Conservation (phyloP, 2,329 filamentous ascomycete species). For the Verruconis gallopava region DNA sequence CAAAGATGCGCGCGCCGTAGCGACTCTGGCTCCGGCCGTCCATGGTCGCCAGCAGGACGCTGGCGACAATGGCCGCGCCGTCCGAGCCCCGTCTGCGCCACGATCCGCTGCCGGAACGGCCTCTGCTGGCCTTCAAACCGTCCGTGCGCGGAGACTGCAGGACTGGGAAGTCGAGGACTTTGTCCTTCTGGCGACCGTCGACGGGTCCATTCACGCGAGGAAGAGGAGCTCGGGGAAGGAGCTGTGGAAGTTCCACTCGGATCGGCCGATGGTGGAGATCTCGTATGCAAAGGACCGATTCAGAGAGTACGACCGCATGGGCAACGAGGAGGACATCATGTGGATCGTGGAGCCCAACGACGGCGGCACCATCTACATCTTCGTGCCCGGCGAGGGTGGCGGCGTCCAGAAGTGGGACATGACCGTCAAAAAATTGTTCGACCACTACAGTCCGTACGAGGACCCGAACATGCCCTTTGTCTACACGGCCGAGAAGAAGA, state of each 20-base stretch:
- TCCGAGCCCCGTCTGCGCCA: slow-evolving; percentile 84
- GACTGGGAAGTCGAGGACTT: slow-evolving; percentile 99
- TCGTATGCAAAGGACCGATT: slow-evolving; percentile 52
- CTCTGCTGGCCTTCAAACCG: slow-evolving; percentile 54
- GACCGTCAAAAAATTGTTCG: slow-evolving; percentile 79
- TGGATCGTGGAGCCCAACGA: slow-evolving; percentile 92
- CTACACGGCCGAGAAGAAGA: slow-evolving; percentile 86
- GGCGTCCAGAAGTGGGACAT: slow-evolving; percentile 54
- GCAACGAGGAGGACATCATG: slow-evolving; percentile 40
- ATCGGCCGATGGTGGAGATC: slow-evolving; percentile 83
- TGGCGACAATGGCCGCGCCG: slow-evolving; percentile 50
- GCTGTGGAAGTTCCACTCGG: slow-evolving; percentile 74
- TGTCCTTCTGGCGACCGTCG: slow-evolving; percentile 98
- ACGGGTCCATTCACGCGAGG: slow-evolving; percentile 86
- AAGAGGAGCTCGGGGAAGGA: slow-evolving; percentile 75
- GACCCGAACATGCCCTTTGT: slow-evolving; percentile 65
- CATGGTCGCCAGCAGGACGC: no score
- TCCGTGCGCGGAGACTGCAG: slow-evolving; percentile 84
- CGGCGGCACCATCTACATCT: slow-evolving; percentile 78
- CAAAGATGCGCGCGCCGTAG: slow-evolving; percentile 80
- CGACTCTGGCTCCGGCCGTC: slow-evolving; percentile 96
- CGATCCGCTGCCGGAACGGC: slow-evolving; percentile 37
- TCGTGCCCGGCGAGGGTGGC: slow-evolving; percentile 52
- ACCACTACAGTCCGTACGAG: slow-evolving; percentile 64
- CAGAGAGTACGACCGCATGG: slow-evolving; percentile 13